Evolutionary conservation across 371 early-diverging fungal genomes (phyloP).

Genomic region (Mucor piriformis): DNA sequence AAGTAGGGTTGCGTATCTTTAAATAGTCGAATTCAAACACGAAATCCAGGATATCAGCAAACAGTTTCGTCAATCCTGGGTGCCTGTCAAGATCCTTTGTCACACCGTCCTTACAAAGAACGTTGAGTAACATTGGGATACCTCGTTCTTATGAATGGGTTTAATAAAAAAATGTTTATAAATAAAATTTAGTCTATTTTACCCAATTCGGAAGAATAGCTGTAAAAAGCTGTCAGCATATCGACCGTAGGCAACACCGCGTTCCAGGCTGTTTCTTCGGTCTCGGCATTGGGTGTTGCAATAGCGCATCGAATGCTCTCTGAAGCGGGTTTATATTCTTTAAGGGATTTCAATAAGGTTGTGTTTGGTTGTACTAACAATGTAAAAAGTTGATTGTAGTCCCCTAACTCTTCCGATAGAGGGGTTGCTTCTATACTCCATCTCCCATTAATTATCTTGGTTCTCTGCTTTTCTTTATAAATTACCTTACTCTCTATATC

Average conservation of each 20-base stretch:
- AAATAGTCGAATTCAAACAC: constrained; percentile 89
- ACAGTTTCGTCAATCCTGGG: constrained; percentile 77
- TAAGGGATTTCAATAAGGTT: constrained; percentile 49
- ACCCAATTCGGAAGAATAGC: constrained; percentile 77
- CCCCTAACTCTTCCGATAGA: constrained; percentile 52
- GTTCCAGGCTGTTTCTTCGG: constrained; percentile 87
- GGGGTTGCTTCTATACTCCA: constrained; percentile 60
- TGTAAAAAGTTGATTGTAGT: constrained; percentile 51
- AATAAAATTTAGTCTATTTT: constrained; percentile 2
- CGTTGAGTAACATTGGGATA: constrained; percentile 74
- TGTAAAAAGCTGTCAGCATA: constrained; percentile 80
- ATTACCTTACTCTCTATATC: constrained; percentile 57
- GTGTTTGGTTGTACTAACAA: constrained; percentile 53
- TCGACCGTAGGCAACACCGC: constrained; percentile 81
- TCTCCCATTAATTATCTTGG: neutral
- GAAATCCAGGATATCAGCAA: constrained; percentile 87
- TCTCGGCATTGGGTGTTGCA: constrained; percentile 74
- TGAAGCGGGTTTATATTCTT: constrained; percentile 53
- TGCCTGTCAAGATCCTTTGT: constrained; percentile 73
- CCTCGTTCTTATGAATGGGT: constrained; percentile 56
- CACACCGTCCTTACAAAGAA: constrained; percentile 68
- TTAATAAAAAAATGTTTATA: neutral
- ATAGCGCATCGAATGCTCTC: constrained; percentile 73
- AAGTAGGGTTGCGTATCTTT: constrained; percentile 89
- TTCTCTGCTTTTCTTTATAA: neutral